Conservation (phyloP, 495 filamentous ascomycete species). For the Friedmanniomyces endolithicus region DNA sequence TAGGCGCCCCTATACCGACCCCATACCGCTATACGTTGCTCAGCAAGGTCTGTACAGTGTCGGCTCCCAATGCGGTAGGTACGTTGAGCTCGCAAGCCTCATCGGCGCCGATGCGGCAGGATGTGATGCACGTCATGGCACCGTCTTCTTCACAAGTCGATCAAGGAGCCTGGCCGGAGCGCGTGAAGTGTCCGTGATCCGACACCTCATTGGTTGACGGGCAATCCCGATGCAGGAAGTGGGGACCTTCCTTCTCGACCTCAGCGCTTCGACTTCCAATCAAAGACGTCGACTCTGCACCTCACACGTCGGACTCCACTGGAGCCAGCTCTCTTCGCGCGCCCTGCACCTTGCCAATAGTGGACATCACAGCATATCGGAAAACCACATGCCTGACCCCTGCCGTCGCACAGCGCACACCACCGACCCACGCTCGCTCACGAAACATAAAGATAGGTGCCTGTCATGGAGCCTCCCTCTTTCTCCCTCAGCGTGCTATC, state of each 20-base stretch:
- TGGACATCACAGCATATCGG: background rate
- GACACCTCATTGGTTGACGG: background rate
- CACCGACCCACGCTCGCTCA: background rate
- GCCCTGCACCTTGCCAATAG: constrained; percentile 8
- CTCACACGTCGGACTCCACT: background rate
- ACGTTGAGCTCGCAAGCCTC: background rate
- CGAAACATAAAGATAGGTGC: constrained; percentile 2
- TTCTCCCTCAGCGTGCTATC: constrained; percentile 34
- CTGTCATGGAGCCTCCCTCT: constrained; percentile 7
- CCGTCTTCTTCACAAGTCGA: background rate
- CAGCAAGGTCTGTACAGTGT: background rate
- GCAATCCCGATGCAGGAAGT: background rate
- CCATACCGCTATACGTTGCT: background rate
- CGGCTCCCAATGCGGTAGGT: background rate
- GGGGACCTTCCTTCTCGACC: too few relatives aligned
- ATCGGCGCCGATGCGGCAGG: background rate
- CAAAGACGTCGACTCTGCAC: background rate
- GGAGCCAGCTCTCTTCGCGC: background rate
- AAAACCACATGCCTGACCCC: background rate
- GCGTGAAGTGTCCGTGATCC: background rate
- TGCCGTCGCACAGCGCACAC: background rate
- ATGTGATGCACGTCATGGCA: background rate
- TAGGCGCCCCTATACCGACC: background rate
- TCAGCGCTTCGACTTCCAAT: too few relatives aligned
- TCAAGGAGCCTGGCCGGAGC: background rate